A percentile compares a stretch with the other conserved stretches of the same genome.
Conservation (phyloP, 768 basidiomycete genomes). For the Pleurotus eryngii region DNA sequence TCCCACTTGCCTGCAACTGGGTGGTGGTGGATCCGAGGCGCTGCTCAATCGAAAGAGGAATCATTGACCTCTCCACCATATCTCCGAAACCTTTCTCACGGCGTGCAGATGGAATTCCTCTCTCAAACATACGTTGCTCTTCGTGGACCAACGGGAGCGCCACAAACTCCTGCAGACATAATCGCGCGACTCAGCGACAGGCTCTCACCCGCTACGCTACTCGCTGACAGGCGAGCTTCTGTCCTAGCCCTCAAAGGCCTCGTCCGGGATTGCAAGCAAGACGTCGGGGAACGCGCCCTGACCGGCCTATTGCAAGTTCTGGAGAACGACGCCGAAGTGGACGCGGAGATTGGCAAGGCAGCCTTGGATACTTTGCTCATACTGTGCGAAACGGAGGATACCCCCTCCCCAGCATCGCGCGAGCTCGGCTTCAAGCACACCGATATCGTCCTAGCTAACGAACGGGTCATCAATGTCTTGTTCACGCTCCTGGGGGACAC, state of each 20-base stretch:
- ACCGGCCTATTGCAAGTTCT: constrained; percentile 77
- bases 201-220: constrained; percentile 83
- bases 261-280: constrained; percentile 83
- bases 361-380: constrained; percentile 84
- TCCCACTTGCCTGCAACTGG: no score
- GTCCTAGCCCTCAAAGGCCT: constrained; percentile 94
- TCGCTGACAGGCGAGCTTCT: constrained; percentile 90
- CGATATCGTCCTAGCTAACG: constrained; percentile 70
- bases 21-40: no score
- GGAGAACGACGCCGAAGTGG: constrained; percentile 84
- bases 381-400: constrained; percentile 79
- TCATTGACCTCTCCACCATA: no score
- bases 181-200: constrained; percentile 86
- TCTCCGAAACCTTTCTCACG: no score
- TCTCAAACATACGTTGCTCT: constrained; percentile 84
- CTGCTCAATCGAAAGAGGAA: no score
- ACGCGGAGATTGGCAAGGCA: constrained; percentile 90
- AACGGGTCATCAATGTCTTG: constrained; percentile 70
- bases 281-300: constrained; percentile 79
- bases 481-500: constrained; percentile 72
- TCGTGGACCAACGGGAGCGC: constrained; percentile 77
- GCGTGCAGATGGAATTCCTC: constrained; percentile 73
- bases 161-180: constrained; percentile 82
- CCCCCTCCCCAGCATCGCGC: constrained; percentile 33
- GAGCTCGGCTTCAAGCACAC: constrained; percentile 85